These are phyloP conservation scores for Cladosporium phlei DNA, from an alignment of 2,329 filamentous ascomycete genomes.

Conservation along the genomic window DNA sequence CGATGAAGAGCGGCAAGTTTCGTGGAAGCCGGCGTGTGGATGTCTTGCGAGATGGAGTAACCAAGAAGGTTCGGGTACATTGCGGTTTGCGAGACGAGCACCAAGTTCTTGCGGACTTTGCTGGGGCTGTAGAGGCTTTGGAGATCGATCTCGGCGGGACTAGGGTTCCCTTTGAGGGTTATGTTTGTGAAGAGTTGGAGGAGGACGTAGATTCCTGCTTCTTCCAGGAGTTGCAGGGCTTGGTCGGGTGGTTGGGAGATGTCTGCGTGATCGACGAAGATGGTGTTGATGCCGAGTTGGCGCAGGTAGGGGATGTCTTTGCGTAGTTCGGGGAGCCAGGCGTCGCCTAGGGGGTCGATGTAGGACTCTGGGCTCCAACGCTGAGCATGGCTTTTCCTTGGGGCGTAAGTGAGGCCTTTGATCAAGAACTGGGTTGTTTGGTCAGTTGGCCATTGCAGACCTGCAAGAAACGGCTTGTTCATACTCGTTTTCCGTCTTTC, in stretches of 20 bases:
- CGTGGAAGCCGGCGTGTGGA: constrained; percentile 3
- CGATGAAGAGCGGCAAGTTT: constrained; percentile 19
- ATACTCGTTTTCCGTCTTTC: constrained; percentile 11
- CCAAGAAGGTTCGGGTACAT: constrained; percentile 19
- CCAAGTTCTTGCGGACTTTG: constrained; percentile 12
- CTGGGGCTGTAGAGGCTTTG: constrained; percentile 10
- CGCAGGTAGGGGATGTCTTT: constrained; percentile 19
- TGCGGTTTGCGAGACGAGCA: constrained; percentile 18
- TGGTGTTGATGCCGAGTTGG: constrained; percentile 20
- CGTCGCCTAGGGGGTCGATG: constrained; percentile 17
- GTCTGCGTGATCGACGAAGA: constrained; percentile 16
- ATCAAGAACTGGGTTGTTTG: constrained; percentile 17
- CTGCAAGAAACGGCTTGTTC: too few relatives aligned
- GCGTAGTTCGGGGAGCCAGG: constrained; percentile 15
- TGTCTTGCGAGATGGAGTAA: constrained; percentile 14
- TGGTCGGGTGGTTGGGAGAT: constrained; percentile 13
- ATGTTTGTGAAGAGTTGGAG: constrained; percentile 16
- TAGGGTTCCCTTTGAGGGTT: not conserved
- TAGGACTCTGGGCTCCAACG: not conserved
- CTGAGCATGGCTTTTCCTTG: constrained; percentile 3
- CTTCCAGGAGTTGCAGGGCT: constrained; percentile 18
- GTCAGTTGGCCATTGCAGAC: not conserved
- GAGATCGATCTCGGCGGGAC: constrained; percentile 9
- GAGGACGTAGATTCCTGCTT: constrained; percentile 21
- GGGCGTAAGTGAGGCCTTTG: constrained; percentile 22